phyloP scores from a whole-genome alignment of 495 filamentous ascomycete genomes.

The Cudoniella acicularis region DNA sequence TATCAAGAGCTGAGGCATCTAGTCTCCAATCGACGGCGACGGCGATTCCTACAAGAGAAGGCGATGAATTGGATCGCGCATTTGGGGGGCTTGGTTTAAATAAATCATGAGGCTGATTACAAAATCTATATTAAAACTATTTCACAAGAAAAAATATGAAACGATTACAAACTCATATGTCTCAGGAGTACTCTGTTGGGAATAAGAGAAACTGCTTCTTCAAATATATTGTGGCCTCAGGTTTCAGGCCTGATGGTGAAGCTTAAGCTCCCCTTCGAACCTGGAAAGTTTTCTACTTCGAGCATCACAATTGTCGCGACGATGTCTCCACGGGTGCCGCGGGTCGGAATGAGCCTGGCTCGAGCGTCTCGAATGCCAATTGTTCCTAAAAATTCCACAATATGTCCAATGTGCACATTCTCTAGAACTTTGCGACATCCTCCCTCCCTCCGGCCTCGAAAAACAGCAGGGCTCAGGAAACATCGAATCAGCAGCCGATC shows the following conservation, averaged over 20 bases:
- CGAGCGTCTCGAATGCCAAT: slow-evolving; percentile 16
- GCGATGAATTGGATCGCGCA: slow-evolving; percentile 81
- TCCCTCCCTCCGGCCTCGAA: neutral
- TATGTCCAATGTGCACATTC: slow-evolving; percentile 24
- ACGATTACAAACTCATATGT: too few relatives aligned
- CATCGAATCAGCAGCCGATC: slow-evolving; percentile 1
- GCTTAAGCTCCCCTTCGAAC: neutral
- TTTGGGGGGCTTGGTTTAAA: slow-evolving; percentile 67
- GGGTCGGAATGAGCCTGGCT: slow-evolving; percentile 12
- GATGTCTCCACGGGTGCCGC: slow-evolving; percentile 29
- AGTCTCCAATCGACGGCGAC: slow-evolving; percentile 18
- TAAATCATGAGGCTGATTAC: slow-evolving; percentile 1
- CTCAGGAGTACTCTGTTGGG: too few relatives aligned
- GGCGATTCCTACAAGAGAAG: slow-evolving; percentile 40
- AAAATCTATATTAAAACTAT: too few relatives aligned
- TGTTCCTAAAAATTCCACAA: slow-evolving; percentile 10
- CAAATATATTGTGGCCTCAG: too few relatives aligned
- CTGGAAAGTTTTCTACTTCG: neutral
- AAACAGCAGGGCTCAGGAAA: neutral
- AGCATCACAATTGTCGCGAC: slow-evolving; percentile 12
- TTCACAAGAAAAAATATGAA: too few relatives aligned
- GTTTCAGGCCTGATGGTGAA: neutral
- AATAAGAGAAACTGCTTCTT: too few relatives aligned
- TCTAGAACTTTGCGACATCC: slow-evolving; percentile 1
- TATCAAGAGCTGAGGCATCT: slow-evolving; percentile 40